Evolutionary conservation across 2,329 filamentous ascomycete species (phyloP), one percentile per base, ranked within the genome.

Genomic region (Trichoderma polysporum): DNA sequence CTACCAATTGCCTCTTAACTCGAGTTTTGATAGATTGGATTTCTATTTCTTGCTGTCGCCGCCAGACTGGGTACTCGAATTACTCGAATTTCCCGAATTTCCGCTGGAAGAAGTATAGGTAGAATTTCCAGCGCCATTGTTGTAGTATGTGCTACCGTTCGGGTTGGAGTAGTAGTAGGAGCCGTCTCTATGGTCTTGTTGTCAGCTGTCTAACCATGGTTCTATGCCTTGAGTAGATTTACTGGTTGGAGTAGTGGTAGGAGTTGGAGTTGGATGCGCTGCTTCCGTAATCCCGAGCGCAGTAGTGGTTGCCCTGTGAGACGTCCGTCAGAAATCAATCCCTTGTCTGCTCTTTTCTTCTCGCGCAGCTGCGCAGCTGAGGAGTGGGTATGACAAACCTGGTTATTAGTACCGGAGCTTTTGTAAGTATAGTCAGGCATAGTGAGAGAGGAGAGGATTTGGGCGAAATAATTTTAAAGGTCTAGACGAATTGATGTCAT

Each of bases 131-230:
- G 75, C 74, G 52, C 88, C 88, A 70, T 82, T 77, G 77, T 90
- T 90, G 82, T 91, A 79, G 79, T 92, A 92, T 45, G 86, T 89
- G 73, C 86, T 90, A 15, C 88, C 88, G 69, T 90, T 84, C 53
- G 88, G 78, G 79, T 91, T 92, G 74, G 84, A 86, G 79, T 91
- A 92, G 80, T 92, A 91, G 82, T 92, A 92, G 1, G 88, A 90
- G 41, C 89, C 88, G 71, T 91, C 74, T 25, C 84, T 86, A 60
- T 7, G 6, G 37, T 25, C 29, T 31, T 25, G 9, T 15, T 15
- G n/a, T 8, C 7, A 45, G 60, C 8, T 3, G 22, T 15, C 17
- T 29, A 2, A 19, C n/a, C 13, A 10, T 8, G 4, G 4, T 29
- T 12, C 50, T 8, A 2, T 3, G 35, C 12, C n/a, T 37, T 12